Conservation (phyloP, 768 basidiomycete genomes). For the Tylopilus plumbeoviolaceoides region DNA sequence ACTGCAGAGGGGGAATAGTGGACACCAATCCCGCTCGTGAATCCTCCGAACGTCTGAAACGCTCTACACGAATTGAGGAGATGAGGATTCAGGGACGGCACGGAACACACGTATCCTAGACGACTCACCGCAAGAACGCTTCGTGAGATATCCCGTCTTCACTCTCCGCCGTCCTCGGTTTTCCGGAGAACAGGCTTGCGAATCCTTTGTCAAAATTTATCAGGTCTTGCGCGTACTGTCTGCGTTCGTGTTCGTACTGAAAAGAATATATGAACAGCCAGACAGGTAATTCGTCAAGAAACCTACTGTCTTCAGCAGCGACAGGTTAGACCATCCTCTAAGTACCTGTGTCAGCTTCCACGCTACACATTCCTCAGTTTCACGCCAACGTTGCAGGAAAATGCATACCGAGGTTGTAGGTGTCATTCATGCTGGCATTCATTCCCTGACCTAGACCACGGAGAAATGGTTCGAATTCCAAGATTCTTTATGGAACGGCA, state of each 20-base stretch:
- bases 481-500: not conserved
- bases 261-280: not conserved
- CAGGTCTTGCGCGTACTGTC: conserved; percentile 66
- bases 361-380: conserved; percentile 41
- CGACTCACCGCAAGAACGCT: conserved; percentile 33
- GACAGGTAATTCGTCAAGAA: not conserved
- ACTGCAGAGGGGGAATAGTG: conserved; percentile 38
- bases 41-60: conserved; percentile 36
- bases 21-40: conserved; percentile 37
- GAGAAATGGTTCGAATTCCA: not conserved
- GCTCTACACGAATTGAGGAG: conserved; percentile 22
- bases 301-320: conserved; percentile 40
- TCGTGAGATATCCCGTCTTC: conserved; percentile 32
- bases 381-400: conserved; percentile 25
- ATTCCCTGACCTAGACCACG: conserved; percentile 58
- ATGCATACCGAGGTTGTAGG: conserved; percentile 58
- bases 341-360: conserved; percentile 50
- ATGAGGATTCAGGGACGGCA: not conserved
- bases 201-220: conserved; percentile 69
- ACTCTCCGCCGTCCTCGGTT: conserved; percentile 47
- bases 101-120: not conserved
- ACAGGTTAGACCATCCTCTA: conserved; percentile 35
- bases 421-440: conserved; percentile 76
- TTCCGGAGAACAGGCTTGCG: conserved; percentile 63
- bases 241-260: conserved; percentile 67